Conservation (phyloP, 257 asterid genomes). For the Lithospermum erythrorhizon region DNA sequence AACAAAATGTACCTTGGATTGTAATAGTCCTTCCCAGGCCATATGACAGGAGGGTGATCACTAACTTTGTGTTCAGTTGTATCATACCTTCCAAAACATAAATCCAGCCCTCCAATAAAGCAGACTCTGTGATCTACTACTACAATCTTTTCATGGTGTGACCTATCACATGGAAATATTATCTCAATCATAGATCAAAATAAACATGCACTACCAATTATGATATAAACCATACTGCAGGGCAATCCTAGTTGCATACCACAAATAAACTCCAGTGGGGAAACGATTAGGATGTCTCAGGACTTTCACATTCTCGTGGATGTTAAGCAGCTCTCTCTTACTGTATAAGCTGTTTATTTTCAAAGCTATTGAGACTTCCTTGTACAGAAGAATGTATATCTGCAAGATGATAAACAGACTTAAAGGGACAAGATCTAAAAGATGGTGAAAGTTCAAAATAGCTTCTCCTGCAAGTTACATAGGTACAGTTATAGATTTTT, state of each 20-base stretch:
- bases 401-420: slow-evolving; percentile 26
- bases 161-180: slow-evolving; percentile 35
- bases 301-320: slow-evolving; percentile 83
- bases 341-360: slow-evolving; percentile 88
- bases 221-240: neutral
- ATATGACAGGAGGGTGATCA: slow-evolving; percentile 52
- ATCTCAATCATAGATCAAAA: slow-evolving; percentile 1
- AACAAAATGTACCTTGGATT: slow-evolving; percentile 61
- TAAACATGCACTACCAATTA: neutral
- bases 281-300: slow-evolving; percentile 80
- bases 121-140: slow-evolving; percentile 71
- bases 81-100: slow-evolving; percentile 93
- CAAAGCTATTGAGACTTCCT: slow-evolving; percentile 88
- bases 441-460: neutral
- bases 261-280: slow-evolving; percentile 64
- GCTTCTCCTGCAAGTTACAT: neutral
- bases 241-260: slow-evolving; percentile 35
- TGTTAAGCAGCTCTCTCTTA: slow-evolving; percentile 59
- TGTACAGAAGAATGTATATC: slow-evolving; percentile 90
- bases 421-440: slow-evolving; percentile 1
- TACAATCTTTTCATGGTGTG: slow-evolving; percentile 96
- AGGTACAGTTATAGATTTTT: neutral
- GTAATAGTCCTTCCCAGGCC: slow-evolving; percentile 98
- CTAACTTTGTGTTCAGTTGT: slow-evolving; percentile 65
- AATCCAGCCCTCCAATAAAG: slow-evolving; percentile 86